These are phyloP conservation scores for Ormosia emarginata DNA, from an alignment of 306 rosid genomes.

Conservation along the genomic window DNA sequence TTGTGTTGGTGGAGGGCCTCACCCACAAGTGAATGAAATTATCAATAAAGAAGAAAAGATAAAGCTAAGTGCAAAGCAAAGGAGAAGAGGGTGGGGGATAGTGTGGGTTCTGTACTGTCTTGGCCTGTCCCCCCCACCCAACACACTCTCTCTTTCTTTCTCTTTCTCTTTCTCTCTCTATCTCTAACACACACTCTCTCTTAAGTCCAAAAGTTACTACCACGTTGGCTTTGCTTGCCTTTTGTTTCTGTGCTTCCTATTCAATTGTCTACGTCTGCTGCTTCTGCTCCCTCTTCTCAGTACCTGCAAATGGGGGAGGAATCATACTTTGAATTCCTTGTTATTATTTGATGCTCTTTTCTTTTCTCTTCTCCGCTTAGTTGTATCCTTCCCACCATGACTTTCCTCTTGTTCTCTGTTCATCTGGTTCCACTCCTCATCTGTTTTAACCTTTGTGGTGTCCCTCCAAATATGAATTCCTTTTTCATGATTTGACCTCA, in stretches of 20 bases:
- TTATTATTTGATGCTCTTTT: constrained; percentile 57
- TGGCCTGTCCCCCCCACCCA: constrained; percentile 90
- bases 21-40: constrained; percentile 47
- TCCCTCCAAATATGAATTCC: constrained; percentile 50
- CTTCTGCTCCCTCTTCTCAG: constrained; percentile 69
- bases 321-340: constrained; percentile 79
- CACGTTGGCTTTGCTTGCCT: constrained; percentile 64
- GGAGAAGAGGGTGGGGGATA: constrained; percentile 41
- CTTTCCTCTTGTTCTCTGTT: constrained; percentile 39
- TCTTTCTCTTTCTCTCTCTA: constrained; percentile 30
- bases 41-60: constrained; percentile 34
- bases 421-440: constrained; percentile 32
- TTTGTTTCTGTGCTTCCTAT: constrained; percentile 73
- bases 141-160: constrained; percentile 39
- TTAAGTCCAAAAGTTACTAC: constrained; percentile 57
- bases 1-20: constrained; percentile 79
- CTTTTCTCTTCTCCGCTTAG: neutral
- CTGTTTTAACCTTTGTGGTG: constrained; percentile 44
- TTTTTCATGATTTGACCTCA: constrained; percentile 67
- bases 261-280: constrained; percentile 74
- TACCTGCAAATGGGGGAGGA: constrained; percentile 88
- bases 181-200: constrained; percentile 26
- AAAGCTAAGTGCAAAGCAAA: constrained; percentile 43
- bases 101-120: constrained; percentile 81
- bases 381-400: constrained; percentile 38